Base-by-base conservation (phyloP, 208 protist species). In the Kentomonas sorsogonicus region DNA sequence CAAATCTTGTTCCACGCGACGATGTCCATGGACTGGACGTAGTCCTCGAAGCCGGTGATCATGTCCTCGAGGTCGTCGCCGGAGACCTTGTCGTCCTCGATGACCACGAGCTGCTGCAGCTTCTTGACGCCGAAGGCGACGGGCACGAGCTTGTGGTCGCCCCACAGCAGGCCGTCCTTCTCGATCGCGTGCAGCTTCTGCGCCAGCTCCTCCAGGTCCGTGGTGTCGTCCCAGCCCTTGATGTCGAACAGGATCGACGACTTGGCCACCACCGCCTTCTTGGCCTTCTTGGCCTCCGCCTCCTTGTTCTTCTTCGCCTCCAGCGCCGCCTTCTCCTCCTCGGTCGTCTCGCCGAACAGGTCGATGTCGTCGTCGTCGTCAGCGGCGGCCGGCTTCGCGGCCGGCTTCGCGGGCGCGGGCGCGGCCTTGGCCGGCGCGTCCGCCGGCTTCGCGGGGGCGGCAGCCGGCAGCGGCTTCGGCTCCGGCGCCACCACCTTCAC, bases 1-100 rank as follows among this genome's bases (percentile, higher is more conserved):
- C 95, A 98, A 45, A 98, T 82, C 77, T 98, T 98, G 77, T 97
- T 97, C 91, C 95, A 97, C 50, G 94, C 88, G 33, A 91, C 89
- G 71, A 98, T 93, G 70, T 98, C 94, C 67, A 97, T 87, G 52
- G 83, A 95, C 84, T 98, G 96, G 30, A 97, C 94, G 56, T 96
- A 78, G 36, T 98, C 91, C 77, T 97, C 93, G 56, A 97, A 91
- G 45, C 58, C 72, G 62, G 78, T 82, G 75, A 98, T 96, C 67
- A 90, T 53, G 23, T 98, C 94, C 74, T 97, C 86, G 53, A 98
- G 69, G 53, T 92, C 90, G 69, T 98, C 96, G 31, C 83, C 79
- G 36, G 82, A 92, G 54, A 98, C 78, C 79, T 96, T 95, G 70
- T 96, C 92, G 79, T 98, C 96, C 76, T 96, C 94, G 72, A 98